Evolutionary conservation across 306 rosid genomes (phyloP).

Genomic region (Hippophae tibetana): DNA sequence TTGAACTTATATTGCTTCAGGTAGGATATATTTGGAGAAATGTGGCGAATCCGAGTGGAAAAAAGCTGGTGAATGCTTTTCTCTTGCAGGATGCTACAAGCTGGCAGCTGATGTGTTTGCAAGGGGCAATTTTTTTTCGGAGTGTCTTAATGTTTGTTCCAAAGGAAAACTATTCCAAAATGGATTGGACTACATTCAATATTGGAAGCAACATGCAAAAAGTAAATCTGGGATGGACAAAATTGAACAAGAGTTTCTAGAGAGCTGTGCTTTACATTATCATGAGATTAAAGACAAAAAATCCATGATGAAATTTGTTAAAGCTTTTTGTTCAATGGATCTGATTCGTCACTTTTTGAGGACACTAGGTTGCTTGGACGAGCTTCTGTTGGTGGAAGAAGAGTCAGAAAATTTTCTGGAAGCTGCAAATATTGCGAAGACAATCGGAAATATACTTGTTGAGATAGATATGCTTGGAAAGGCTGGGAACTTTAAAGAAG

Average conservation of each 20-base stretch:
- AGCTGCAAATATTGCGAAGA: slow-evolving; percentile 48
- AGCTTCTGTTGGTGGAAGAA: slow-evolving; percentile 56
- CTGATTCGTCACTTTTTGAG: slow-evolving; percentile 48
- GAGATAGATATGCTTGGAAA: slow-evolving; percentile 46
- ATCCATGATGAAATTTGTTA: slow-evolving; percentile 66
- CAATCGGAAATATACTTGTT: slow-evolving; percentile 35
- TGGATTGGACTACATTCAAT: slow-evolving; percentile 46
- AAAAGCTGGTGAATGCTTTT: slow-evolving; percentile 64
- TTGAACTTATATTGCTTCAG: slow-evolving; percentile 20
- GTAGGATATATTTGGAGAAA: slow-evolving; percentile 48
- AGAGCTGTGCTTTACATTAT: slow-evolving; percentile 51
- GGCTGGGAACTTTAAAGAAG: slow-evolving; percentile 41
- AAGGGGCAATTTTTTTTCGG: slow-evolving; percentile 37
- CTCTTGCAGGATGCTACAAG: slow-evolving; percentile 37
- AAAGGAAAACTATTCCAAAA: slow-evolving; percentile 42
- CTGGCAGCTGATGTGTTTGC: slow-evolving; percentile 56
- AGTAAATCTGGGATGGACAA: slow-evolving; percentile 17
- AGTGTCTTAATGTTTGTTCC: slow-evolving; percentile 47
- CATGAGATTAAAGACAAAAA: slow-evolving; percentile 28
- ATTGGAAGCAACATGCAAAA: slow-evolving; percentile 46
- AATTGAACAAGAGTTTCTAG: slow-evolving; percentile 48
- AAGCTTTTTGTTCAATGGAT: slow-evolving; percentile 46
- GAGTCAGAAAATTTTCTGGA: slow-evolving; percentile 55
- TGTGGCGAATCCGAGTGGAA: slow-evolving; percentile 40
- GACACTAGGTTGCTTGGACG: slow-evolving; percentile 34